Conservation (phyloP, 495 filamentous ascomycete species). For the Penicillium flavigenum region DNA sequence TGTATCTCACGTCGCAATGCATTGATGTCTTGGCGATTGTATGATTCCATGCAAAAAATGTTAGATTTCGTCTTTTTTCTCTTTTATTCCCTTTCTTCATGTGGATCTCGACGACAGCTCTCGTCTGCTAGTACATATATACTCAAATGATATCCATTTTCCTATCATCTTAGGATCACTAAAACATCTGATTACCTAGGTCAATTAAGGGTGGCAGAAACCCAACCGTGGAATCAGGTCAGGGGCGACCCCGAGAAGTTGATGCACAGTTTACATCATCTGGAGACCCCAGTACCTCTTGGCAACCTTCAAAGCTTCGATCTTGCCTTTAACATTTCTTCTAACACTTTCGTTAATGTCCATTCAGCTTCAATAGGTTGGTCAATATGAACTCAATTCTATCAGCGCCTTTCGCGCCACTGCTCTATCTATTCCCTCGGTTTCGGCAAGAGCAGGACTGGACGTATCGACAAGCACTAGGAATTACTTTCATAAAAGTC, state of each 20-base stretch:
- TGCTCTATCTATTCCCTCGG: conserved; percentile 13
- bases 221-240: background rate
- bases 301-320: background rate
- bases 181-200: background rate
- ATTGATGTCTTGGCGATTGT: conserved; percentile 23
- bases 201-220: background rate
- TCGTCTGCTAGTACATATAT: background rate
- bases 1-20: conserved; percentile 21
- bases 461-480: conserved; percentile 29
- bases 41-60: conserved; percentile 19
- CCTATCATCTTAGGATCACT: background rate
- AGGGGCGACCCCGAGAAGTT: background rate
- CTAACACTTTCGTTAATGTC: background rate
- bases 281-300: background rate
- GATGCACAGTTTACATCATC: conserved; percentile 8
- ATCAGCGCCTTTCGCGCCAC: background rate
- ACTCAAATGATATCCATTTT: conserved; percentile 1
- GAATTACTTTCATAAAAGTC: conserved; percentile 15
- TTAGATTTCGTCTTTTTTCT: conserved; percentile 3
- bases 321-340: background rate
- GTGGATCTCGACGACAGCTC: background rate
- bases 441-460: conserved; percentile 25
- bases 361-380: background rate
- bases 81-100: background rate
- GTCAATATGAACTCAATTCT: background rate